A percentile compares a stretch with the other conserved stretches of the same genome.
These are phyloP conservation scores for Aleurites moluccanus DNA, from an alignment of 441 rosid genomes.

Conservation along the genomic window DNA sequence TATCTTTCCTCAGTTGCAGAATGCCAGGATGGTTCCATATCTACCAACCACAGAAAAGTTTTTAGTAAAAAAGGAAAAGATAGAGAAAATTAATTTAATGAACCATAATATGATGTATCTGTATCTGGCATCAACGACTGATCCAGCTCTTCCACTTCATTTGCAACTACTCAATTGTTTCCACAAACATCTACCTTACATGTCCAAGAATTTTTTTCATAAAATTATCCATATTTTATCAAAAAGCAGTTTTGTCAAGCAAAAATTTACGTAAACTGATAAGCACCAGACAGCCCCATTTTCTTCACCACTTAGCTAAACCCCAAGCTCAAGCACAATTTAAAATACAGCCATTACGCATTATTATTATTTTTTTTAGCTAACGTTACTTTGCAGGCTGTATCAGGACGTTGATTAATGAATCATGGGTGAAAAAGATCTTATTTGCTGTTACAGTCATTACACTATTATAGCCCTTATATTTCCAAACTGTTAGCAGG, in stretches of 20 bases:
- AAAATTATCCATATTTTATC: conserved; percentile 4
- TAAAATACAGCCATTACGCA: no score
- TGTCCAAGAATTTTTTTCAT: background rate
- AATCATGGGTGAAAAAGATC: background rate
- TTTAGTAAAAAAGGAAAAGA: conserved; percentile 13
- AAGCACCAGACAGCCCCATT: background rate
- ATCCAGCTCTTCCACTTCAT: background rate
- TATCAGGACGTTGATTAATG: background rate
- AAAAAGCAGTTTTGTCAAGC: background rate
- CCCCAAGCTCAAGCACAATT: no score
- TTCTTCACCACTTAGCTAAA: no score
- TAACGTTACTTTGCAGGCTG: background rate
- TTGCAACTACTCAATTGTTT: background rate
- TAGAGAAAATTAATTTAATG: background rate
- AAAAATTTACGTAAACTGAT: background rate
- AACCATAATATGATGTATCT: background rate
- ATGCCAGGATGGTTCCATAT: conserved; percentile 99
- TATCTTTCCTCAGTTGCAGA: conserved; percentile 87
- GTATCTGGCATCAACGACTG: background rate
- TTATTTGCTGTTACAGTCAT: background rate
- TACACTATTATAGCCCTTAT: background rate
- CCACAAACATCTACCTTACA: background rate
- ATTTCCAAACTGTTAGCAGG: background rate
- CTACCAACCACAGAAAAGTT: conserved; percentile 44
- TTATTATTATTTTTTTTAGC: background rate